Conservation (phyloP, 176 grass and related monocot species). For the Elaeis guineensis region DNA sequence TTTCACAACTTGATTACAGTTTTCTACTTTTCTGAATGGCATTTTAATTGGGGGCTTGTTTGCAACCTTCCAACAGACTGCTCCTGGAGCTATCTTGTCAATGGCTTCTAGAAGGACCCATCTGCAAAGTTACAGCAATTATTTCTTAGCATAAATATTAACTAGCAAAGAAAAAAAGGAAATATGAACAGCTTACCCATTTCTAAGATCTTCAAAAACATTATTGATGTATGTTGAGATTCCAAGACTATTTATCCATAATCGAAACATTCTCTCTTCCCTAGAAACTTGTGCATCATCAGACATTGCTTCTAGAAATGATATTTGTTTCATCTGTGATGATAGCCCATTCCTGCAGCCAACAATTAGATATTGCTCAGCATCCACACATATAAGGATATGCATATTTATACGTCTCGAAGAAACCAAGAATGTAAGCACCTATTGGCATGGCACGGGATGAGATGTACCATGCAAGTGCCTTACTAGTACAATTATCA, state of each 20-base stretch:
- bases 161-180: background rate
- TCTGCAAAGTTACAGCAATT: slow-evolving; percentile 27
- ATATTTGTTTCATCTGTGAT: slow-evolving; percentile 76
- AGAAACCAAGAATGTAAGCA: too few relatives aligned
- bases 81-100: slow-evolving; percentile 71
- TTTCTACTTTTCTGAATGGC: slow-evolving; percentile 94
- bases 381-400: too few relatives aligned
- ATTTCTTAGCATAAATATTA: slow-evolving; percentile 14
- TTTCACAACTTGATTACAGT: slow-evolving; percentile 97
- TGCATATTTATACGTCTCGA: too few relatives aligned
- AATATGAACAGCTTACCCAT: slow-evolving; percentile 51
- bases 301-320: slow-evolving; percentile 63
- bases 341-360: slow-evolving; percentile 87
- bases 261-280: slow-evolving; percentile 81
- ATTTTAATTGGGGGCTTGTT: slow-evolving; percentile 87
- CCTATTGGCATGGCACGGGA: too few relatives aligned
- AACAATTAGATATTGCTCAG: slow-evolving; percentile 8
- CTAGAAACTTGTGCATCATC: slow-evolving; percentile 87
- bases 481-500: too few relatives aligned
- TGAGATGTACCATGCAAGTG: too few relatives aligned
- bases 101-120: slow-evolving; percentile 93
- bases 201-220: slow-evolving; percentile 97
- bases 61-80: slow-evolving; percentile 86
- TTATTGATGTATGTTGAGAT: slow-evolving; percentile 91
- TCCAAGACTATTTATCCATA: slow-evolving; percentile 98